Base-by-base conservation (phyloP, 352 stramenopile genomes). In the Lagenidium giganteum region DNA sequence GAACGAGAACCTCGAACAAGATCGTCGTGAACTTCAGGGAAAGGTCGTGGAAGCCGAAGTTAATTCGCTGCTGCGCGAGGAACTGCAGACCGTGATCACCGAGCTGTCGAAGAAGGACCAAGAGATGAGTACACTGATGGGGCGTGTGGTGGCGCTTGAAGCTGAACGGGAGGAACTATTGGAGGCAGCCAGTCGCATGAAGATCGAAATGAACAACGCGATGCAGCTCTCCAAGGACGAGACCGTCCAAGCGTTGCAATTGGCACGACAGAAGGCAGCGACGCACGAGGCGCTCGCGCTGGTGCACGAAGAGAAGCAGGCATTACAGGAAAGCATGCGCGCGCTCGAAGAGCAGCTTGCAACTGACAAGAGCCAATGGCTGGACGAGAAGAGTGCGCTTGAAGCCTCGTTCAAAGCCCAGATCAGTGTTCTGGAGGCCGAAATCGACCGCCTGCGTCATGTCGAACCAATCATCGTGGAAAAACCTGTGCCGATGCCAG, bases 171-270 rank as follows among this genome's bases (percentile, higher is more conserved):
- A 79, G 14, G 33, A 44, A 2, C 30, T 59, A 30, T 44, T 60
- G 1, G 42, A 63, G 17, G 21, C 41, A n/a, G n/a, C n/a, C n/a
- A n/a, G n/a, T n/a, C n/a, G n/a, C n/a, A n/a, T n/a, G n/a, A 54
- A 60, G 8, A 36, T 13, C 0, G 64, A 81, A 30, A 26, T 81
- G 0, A 47, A 77, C 30, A 47, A 35, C 11, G 22, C 68, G 11
- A 64, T 67, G 18, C 61, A 79, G 29, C 54, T 83, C 5, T 88
- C 76, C 6, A 62, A 88, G 13, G 76, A 88, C 26, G 76, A 88
- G 8, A 88, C 72, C n/a, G 76, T 88, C 4, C 72, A 80, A 50
- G 72, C 66, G 12, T 61, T 88, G 8, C 76, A 88, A 34, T 67
- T 83, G n/a, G 72, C 63, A 16, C 42, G 76, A 8, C 63, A 84